phyloP scores from a whole-genome alignment of 345 rosid genomes.

The Tarenaya hassleriana region DNA sequence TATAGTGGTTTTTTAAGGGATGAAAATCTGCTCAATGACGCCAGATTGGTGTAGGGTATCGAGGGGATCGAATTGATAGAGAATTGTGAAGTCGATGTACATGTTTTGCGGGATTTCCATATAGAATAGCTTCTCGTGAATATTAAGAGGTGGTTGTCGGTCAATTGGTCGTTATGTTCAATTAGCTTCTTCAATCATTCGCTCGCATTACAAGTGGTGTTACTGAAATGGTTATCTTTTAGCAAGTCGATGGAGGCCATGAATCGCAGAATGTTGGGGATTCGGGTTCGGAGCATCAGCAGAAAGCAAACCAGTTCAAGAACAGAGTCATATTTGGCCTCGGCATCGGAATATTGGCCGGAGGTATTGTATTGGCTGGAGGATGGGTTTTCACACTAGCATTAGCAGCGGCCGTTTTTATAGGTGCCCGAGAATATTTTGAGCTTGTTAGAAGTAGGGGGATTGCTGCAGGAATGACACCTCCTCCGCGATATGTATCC shows the following conservation, averaged over 20 bases:
- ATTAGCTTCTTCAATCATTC: not conserved
- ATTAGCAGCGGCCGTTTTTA: constrained; percentile 60
- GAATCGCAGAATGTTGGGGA: constrained; percentile 30
- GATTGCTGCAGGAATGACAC: constrained; percentile 86
- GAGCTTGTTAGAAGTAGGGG: constrained; percentile 80
- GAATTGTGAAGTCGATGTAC: no score
- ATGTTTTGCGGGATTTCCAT: not conserved
- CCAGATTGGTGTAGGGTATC: not conserved
- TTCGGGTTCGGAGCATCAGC: constrained; percentile 24
- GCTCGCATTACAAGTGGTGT: not conserved
- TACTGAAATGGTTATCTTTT: constrained; percentile 31
- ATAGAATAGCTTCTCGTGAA: not conserved
- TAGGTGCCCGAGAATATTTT: constrained; percentile 75
- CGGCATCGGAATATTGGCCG: constrained; percentile 66
- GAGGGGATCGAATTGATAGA: no score
- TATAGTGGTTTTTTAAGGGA: constrained; percentile 7
- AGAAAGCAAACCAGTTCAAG: constrained; percentile 46
- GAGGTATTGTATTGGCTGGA: constrained; percentile 78
- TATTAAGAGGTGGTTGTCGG: not conserved
- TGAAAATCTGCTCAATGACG: not conserved
- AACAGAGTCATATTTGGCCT: constrained; percentile 73
- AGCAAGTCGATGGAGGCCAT: constrained; percentile 39
- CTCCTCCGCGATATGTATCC: constrained; percentile 89
- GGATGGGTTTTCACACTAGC: constrained; percentile 74
- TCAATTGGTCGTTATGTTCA: not conserved